Evolutionary conservation across 108 stramenopile species (phyloP), one percentile per base, ranked within the genome.

Genomic region (Bacterosira constricta): DNA sequence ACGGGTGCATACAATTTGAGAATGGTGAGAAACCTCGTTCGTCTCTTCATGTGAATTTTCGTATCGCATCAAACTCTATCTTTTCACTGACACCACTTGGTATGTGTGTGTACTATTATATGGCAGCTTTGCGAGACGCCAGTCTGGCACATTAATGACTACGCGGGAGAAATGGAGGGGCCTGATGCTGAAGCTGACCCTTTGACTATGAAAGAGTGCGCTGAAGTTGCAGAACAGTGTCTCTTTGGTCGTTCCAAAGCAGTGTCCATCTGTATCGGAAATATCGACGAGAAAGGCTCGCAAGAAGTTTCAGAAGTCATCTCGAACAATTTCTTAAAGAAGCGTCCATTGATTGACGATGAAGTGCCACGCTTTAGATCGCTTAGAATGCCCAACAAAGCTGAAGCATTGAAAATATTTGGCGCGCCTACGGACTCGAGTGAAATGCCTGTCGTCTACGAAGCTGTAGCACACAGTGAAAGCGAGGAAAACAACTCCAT

Each of bases 181-280:
- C 80, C 85, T 12, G 57, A 76, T 37, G 87, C 88, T 13, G 86
- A 85, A 10, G 70, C 73, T 15, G 75, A 88, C 32, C 91, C 91
- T 32, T 71, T 95, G 17, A 90, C 85, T 6, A 86, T 95, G 87
- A 83, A 88, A 59, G 90, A 95, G 66, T 95, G 94, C 59, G 94
- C 85, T 23, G 44, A 69, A 30, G 76, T 86, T 51, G 90, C 85
- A 0, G 87, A 89, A 60, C 63, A 86, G 25, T 86, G 87, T 39
- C 59, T 92, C 3, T 83, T 77, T 37, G 88, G 87, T 13, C 63
- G 87, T 64, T 41, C 85, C 35, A 90, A 87, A 52, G 74, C 86
- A 9, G 82, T 85, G 3, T 71, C 87, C 0, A 76, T 95, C n/a
- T 90, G 88, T 73, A 91, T 95, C 42, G 94, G 94, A 4, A 95